Evolutionary conservation across 345 rosid genomes (phyloP), one percentile per base, ranked within the genome.

Genomic region (Chamaenerion angustifolium): DNA sequence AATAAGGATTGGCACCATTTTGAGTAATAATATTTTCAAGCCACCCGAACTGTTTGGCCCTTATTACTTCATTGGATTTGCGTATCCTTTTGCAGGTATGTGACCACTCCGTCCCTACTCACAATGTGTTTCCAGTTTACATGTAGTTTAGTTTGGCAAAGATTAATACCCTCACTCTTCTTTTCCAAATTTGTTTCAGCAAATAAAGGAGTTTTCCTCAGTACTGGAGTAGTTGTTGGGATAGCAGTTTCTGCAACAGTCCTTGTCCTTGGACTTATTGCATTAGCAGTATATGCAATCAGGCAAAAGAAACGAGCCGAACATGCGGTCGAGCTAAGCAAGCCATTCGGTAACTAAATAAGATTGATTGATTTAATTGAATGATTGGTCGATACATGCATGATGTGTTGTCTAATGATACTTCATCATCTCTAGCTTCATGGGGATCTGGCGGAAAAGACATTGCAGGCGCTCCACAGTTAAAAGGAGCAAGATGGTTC

Each of bases 401-500:
- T 43, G 9, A 8, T 10, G 18, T 11, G 42, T 1, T 4, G 54
- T 43, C 41, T 45, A 5, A 40, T 25, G 2, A 4, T 27, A 55
- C 41, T 43, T 16, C 49, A 12, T 43, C 19, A 60, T 70, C 15
- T 69, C 15, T 69, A 92, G 98, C 81, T 64, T 92, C 98, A 17
- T 92, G 98, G 98, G 85, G 72, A 46, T 71, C 87, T 0, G 78
- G 93, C 56, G 89, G 95, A 19, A 82, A 74, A 65, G 95, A 92
- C 51, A 82, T 85, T 1, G 93, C 96, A 2, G 79, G 88, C 1
- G 95, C 95, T 16, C 96, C 98, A 9, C 83, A 83, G 56, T 64
- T 92, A 63, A 92, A 84, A 74, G 96, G 98, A 46, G 95, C 98
- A n/a, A 69, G 95, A 58, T 80, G 88, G 89, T 87, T 92, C 73